A percentile compares a stretch with the other conserved stretches of the same genome.
phyloP scores from a whole-genome alignment of 345 rosid species.

The Punica granatum region DNA sequence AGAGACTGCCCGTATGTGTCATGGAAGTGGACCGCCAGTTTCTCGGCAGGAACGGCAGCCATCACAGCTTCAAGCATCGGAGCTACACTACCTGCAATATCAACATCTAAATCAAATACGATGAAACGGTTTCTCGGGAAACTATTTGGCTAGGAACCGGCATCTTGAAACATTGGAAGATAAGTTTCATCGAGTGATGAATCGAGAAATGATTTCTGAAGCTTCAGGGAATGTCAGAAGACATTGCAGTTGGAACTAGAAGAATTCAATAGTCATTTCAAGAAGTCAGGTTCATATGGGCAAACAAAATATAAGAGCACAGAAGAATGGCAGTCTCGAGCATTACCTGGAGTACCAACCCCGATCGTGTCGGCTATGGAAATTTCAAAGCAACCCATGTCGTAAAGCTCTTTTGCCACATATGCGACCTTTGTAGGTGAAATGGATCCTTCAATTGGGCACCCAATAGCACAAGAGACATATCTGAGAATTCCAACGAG shows the following conservation, averaged over 20 bases:
- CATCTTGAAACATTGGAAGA: neutral
- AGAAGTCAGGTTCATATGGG: neutral
- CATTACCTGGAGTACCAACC: slow-evolving; percentile 86
- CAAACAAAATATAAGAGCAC: too few relatives aligned
- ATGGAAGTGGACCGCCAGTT: slow-evolving; percentile 73
- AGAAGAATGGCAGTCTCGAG: slow-evolving; percentile 4
- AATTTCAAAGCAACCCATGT: slow-evolving; percentile 95
- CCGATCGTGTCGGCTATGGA: slow-evolving; percentile 89
- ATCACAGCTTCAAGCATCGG: slow-evolving; percentile 70
- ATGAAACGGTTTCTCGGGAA: neutral
- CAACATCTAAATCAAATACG: neutral
- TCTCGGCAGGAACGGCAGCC: slow-evolving; percentile 56
- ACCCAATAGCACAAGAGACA: slow-evolving; percentile 88
- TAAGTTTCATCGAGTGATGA: neutral
- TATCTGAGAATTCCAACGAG: slow-evolving; percentile 34
- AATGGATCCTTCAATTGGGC: slow-evolving; percentile 79
- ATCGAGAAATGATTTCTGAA: neutral
- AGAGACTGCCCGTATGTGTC: slow-evolving; percentile 87
- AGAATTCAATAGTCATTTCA: neutral
- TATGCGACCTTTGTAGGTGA: slow-evolving; percentile 73
- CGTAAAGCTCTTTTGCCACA: slow-evolving; percentile 81
- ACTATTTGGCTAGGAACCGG: neutral
- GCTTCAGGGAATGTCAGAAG: neutral
- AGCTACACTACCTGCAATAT: slow-evolving; percentile 44
- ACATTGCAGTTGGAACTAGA: neutral